Evolutionary conservation across 176 grass and related monocot genomes (phyloP), one percentile per base, ranked within the genome.

Genomic region (Carex littledalei): DNA sequence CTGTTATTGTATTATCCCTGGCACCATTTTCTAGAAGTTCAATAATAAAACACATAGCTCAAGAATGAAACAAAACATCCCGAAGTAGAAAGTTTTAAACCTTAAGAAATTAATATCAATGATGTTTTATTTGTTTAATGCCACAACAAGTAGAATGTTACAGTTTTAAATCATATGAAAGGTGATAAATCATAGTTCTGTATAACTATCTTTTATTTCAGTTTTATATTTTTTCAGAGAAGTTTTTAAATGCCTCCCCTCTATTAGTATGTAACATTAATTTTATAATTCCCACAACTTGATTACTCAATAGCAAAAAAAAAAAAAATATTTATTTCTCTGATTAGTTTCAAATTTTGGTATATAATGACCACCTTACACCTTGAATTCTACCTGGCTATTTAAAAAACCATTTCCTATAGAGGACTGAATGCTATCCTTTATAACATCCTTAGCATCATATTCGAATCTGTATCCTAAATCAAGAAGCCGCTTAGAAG

Each of bases 401-500:
- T 50, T 16, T 18, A 98, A 24, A 55, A 98, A 90, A 0, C 92
- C 84, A 32, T 84, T 72, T 10, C 82, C 41, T 26, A 86, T 62
- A 18, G 89, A 93, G 56, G 86, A 90, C 4, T 35, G 43, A 5
- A 94, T 82, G 7, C 89, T 93, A 6, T 93, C 75, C 78, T 70
- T 70, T 43, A 91, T 60, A 56, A 92, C 78, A 59, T 93, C 87
- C 5, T 13, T 53, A 0, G 85, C 49, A 29, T 64, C 87, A 49
- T 84, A 3, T 84, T 63, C 24, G 80, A 94, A 98, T 78, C 68
- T 87, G 82, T 91, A 98, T 9, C 95, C 92, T 31, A 94, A 81
- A 74, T 91, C 86, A 60, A 69, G 49, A 78, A 97, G 66, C 39
- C 82, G 85, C 72, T 77, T 88, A 18, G 95, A 89, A 52, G 92